Evolutionary conservation across 2,329 filamentous ascomycete genomes (phyloP).

Genomic region (Lachnellula subtilissima): DNA sequence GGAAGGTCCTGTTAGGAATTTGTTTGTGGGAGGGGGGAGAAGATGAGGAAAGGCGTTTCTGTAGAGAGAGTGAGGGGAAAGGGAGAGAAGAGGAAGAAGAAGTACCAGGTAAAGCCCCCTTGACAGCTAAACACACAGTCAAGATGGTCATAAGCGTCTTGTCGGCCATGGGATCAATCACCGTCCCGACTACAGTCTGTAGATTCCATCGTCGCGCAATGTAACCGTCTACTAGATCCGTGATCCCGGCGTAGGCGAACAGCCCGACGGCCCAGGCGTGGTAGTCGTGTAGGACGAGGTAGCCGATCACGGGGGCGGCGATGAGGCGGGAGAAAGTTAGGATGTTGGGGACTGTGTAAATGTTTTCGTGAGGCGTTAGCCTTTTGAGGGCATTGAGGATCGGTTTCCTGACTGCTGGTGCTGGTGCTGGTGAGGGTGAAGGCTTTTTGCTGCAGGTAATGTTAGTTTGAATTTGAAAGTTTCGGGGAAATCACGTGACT

Average conservation of each 20-base stretch:
- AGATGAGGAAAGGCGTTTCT: no score
- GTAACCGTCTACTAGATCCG: slow-evolving; percentile 89
- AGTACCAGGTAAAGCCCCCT: slow-evolving; percentile 72
- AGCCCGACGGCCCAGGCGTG: slow-evolving; percentile 74
- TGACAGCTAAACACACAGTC: slow-evolving; percentile 77
- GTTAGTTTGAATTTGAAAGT: background rate
- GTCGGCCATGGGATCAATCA: slow-evolving; percentile 96
- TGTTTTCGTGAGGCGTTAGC: slow-evolving; percentile 67
- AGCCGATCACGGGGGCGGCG: slow-evolving; percentile 80
- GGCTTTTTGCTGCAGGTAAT: background rate
- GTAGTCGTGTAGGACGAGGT: slow-evolving; percentile 78
- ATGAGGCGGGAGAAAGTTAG: slow-evolving; percentile 82
- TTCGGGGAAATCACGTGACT: background rate
- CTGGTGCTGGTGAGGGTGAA: background rate
- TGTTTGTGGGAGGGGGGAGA: background rate
- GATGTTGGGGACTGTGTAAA: slow-evolving; percentile 94
- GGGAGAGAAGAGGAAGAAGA: background rate
- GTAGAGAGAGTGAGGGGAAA: background rate
- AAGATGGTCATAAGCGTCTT: slow-evolving; percentile 93
- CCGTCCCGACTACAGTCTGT: slow-evolving; percentile 88
- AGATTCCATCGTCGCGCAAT: slow-evolving; percentile 84
- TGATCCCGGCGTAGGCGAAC: slow-evolving; percentile 89
- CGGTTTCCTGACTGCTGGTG: slow-evolving; percentile 5
- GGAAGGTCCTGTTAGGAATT: background rate
- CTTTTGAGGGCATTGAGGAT: slow-evolving; percentile 26